Evolutionary conservation across 169 alveolate species (phyloP).

Genomic region (Toxoplasma gondii): DNA sequence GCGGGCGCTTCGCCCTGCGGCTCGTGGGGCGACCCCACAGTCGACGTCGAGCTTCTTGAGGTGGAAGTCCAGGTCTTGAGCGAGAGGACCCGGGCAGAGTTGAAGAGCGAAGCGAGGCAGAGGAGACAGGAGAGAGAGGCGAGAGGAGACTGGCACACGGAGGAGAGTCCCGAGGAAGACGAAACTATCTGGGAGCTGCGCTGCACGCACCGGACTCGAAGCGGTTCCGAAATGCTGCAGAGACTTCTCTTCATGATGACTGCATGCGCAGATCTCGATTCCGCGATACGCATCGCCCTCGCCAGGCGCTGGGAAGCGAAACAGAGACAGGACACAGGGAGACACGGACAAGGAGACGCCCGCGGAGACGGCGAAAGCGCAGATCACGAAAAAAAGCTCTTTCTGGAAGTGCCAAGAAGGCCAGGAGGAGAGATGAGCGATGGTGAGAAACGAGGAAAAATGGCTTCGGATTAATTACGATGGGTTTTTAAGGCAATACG

Average conservation of each 20-base stretch:
- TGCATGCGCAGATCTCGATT: constrained; percentile 57
- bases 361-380: not conserved
- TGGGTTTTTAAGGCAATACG: no score
- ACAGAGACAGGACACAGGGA: not conserved
- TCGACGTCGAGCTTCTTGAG: constrained; percentile 38
- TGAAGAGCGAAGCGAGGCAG: not conserved
- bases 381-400: not conserved
- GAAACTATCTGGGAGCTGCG: constrained; percentile 59
- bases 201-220: constrained; percentile 36
- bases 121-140: not conserved
- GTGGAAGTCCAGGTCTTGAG: constrained; percentile 50
- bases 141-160: not conserved
- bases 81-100: not conserved
- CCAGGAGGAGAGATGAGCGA: not conserved
- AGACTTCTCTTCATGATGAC: constrained; percentile 59
- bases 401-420: not conserved
- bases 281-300: constrained; percentile 47
- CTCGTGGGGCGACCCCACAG: constrained; percentile 64
- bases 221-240: constrained; percentile 63
- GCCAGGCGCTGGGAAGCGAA: constrained; percentile 42
- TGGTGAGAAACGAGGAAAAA: not conserved
- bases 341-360: not conserved
- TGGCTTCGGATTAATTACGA: no score
- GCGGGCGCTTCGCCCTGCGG: not conserved
- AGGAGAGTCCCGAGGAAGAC: constrained; percentile 3